Conservation (phyloP, 768 basidiomycete species). For the Boletellus ananiceps region DNA sequence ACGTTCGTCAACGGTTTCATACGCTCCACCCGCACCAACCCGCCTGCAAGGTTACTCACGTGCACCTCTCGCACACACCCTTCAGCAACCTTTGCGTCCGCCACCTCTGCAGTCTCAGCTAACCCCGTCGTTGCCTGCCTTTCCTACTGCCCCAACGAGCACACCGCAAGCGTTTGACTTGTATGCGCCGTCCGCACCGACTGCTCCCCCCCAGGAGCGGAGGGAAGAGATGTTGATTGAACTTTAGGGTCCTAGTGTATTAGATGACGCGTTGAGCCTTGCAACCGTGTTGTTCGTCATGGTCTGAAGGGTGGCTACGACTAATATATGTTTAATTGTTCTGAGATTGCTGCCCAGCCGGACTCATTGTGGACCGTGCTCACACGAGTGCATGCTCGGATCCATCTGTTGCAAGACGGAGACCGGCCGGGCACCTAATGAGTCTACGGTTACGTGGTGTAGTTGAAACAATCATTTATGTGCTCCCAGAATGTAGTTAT, state of each 20-base stretch:
- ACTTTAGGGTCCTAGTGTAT: constrained; percentile 14
- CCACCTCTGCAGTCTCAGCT: constrained; percentile 18
- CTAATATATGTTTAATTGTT: no score
- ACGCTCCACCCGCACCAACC: constrained; percentile 9
- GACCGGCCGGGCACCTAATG: no score
- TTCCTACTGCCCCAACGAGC: constrained; percentile 61
- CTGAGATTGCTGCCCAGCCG: no score
- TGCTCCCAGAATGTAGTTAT: no score
- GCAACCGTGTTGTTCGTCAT: neutral
- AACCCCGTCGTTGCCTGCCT: constrained; percentile 44
- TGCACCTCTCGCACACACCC: neutral
- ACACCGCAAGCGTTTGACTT: constrained; percentile 50
- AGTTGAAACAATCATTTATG: no score
- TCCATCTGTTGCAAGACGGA: no score
- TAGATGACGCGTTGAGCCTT: neutral
- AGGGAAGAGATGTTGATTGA: constrained; percentile 56
- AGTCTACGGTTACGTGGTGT: no score
- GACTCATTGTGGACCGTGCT: no score
- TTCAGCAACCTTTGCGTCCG: constrained; percentile 9
- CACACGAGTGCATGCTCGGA: no score
- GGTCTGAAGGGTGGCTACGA: neutral
- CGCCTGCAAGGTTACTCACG: constrained; percentile 9
- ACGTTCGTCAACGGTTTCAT: constrained; percentile 20
- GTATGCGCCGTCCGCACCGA: constrained; percentile 46
- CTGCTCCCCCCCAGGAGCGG: constrained; percentile 51